Base-by-base conservation (phyloP, 208 protist genomes). In the Wallacemonas sp. region DNA sequence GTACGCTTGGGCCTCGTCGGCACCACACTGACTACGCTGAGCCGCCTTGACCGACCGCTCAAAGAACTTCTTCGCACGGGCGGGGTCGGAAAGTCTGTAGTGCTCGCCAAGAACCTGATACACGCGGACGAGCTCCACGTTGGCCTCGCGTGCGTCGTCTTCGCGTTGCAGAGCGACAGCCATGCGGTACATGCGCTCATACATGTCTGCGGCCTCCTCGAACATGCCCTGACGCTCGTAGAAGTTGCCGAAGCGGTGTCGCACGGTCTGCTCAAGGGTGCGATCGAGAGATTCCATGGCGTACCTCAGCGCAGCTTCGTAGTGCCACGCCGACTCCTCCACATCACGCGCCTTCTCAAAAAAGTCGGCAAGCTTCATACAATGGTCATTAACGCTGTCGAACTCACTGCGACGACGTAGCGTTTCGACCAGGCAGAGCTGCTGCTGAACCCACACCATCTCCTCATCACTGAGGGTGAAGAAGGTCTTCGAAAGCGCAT, bases 361-460 rank as follows among this genome's bases (percentile, higher is more conserved):
- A 68, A 93, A 96, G 58, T 92, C 70, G 5, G 91, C 82, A 2
- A 95, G 76, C 24, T 77, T 54, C 30, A 77, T 61, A 62, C 84
- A 96, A 62, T 70, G 74, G 19, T 63, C 22, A 36, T 81, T 79
- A 19, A 95, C 84, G 39, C 84, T 70, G 41, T 56, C 62, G 65
- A 96, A 96, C 63, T 92, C 84, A 56, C 88, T 93, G 70, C 93
- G 82, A n/a, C 86, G 79, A 2, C 88, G 84, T 38, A 91, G 72
- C 54, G 88, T 82, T 70, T 96, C 91, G 0, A 92, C 66, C 2
- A 74, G 61, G 28, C 73, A 77, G 27, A 96, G 80, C 70, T 86
- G 64, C 54, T 91, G 69, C 76, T 92, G 82, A 60, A 96, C 84
- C 86, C 88, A 96, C 28, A n/a, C 31, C 2, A 96, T 74, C 31